Base-by-base conservation (phyloP, 1,284 basidiomycete species). In the Heterobasidion irregulare region DNA sequence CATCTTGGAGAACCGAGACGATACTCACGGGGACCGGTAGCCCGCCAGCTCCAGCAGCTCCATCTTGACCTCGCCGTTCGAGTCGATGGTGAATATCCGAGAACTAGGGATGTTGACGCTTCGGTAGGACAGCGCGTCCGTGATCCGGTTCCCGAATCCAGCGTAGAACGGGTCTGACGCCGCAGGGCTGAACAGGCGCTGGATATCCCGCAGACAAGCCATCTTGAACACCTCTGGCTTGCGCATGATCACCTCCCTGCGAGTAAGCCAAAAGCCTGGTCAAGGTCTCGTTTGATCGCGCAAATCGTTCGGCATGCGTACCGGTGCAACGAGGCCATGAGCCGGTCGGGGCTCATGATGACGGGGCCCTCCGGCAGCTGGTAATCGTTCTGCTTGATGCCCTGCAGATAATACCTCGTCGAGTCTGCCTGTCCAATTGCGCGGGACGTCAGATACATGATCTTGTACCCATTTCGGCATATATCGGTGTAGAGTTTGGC, bases 171-270 rank as follows among this genome's bases (percentile, higher is more conserved):
- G 90, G 57, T 84, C 86, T 57, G 81, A 77, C 7, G 78, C 71
- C 35, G 78, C 76, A 26, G 82, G 79, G 8, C 92, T 91, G 66
- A 98, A 99, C 8, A 99, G 72, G 33, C 94, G 80, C 63, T 94
- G 93, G 56, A 99, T 98, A 70, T 99, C 97, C 43, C 95, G 80
- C 60, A 99, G 73, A 72, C 95, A 98, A 2, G 97, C 96, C 97
- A 99, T 99, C 77, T 99, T 99, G 82, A 99, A 99, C 34, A 99
- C 84, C 68, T 99, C 97, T 0, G 97, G 97, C 72, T 99, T 98
- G 43, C 95, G 86, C 86, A 97, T 89, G 64, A 98, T 95, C n/a
- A 98, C 94, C 72, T 98, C 94, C 3, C 93, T 94, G 38, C 47
- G 38, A 41, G 10, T 41, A n/a, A 12, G 12, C 10, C 38, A 41